Base-by-base conservation (phyloP, 169 alveolate species). In the Fabrea salina region DNA sequence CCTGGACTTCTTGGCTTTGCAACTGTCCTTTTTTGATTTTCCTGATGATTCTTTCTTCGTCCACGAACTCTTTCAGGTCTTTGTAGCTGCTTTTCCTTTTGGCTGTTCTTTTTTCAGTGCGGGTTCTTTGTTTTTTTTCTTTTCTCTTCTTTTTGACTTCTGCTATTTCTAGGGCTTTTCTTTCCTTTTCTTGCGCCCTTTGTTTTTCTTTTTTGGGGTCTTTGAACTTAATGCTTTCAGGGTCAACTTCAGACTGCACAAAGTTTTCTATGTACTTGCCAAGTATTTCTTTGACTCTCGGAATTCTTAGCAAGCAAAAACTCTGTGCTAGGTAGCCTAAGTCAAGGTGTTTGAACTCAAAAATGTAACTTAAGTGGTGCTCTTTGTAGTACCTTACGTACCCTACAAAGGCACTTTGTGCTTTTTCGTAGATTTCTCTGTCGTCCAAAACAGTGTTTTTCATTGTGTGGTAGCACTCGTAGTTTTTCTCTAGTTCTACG, bases 331-430 rank as follows among this genome's bases (percentile, higher is more conserved):
- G 87, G 51, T 81, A 70, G 6, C 99, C 99, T 11, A 97, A 87
- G 59, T 94, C 96, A 43, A 96, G 88, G 76, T 85, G 92, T 70
- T 95, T 79, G 58, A 95, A 85, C 59, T 76, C 30, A 49, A 44
- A 25, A 22, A 40, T 49, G 22, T 37, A 37, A n/a, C 35, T 30
- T 51, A 86, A 56, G 79, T 90, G 87, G 71, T 95, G 97, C 77
- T 97, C 99, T 84, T 94, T 92, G 86, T 97, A 96, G 56, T 95
- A 96, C 58, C 98, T 82, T 25, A 97, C 92, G 85, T 89, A 96
- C 33, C 98, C 91, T n/a, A 95, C 95, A 80, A 97, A 97, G 25
- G 97, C 97, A 75, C 84, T 80, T 66, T 95, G 89, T 13, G 98
- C 96, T 89, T 89, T 94, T 84, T 92, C 96, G 53, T 93, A 84